A percentile compares a stretch with the other conserved stretches of the same genome.
phyloP scores from a whole-genome alignment of 2,329 filamentous ascomycete species.

The Magnaporthales sp. region DNA sequence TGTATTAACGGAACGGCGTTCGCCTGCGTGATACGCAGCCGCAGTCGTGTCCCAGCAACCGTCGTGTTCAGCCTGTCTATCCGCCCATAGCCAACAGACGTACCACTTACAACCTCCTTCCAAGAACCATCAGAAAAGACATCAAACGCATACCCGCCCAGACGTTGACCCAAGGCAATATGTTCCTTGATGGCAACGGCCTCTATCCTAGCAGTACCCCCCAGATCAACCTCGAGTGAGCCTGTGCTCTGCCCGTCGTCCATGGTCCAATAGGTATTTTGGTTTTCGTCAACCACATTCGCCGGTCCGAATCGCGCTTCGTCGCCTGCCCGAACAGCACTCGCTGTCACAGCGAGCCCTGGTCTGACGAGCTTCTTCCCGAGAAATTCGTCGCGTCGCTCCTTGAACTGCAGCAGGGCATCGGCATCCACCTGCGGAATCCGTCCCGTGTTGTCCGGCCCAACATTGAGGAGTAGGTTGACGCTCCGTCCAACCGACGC shows the following conservation, averaged over 20 bases:
- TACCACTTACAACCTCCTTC: conserved; percentile 13
- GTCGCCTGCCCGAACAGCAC: conserved; percentile 13
- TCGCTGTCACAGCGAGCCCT: conserved; percentile 11
- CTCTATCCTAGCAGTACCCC: conserved; percentile 10
- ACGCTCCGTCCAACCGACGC: conserved; percentile 17
- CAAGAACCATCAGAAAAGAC: conserved; percentile 11
- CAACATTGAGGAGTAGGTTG: conserved; percentile 17
- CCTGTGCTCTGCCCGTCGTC: conserved; percentile 14
- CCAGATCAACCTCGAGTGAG: conserved; percentile 17
- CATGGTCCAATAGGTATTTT: conserved; percentile 17
- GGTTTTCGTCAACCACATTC: conserved; percentile 14
- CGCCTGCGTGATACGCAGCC: conserved; percentile 16
- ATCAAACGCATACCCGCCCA: conserved; percentile 19
- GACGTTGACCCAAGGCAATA: conserved; percentile 19
- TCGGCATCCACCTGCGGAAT: conserved; percentile 13
- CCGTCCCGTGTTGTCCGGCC: conserved; percentile 16
- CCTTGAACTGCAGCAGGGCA: conserved; percentile 13
- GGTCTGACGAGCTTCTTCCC: conserved; percentile 12
- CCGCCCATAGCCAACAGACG: conserved; percentile 18
- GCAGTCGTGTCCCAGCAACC: conserved; percentile 12
- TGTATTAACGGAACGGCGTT: conserved; percentile 17
- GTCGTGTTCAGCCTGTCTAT: conserved; percentile 13
- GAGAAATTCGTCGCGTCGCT: conserved; percentile 14
- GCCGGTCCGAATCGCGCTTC: conserved; percentile 12
- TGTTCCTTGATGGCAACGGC: conserved; percentile 19